These are phyloP conservation scores for Bombardia bombarda DNA, from an alignment of 495 filamentous ascomycete genomes.

Conservation along the genomic window DNA sequence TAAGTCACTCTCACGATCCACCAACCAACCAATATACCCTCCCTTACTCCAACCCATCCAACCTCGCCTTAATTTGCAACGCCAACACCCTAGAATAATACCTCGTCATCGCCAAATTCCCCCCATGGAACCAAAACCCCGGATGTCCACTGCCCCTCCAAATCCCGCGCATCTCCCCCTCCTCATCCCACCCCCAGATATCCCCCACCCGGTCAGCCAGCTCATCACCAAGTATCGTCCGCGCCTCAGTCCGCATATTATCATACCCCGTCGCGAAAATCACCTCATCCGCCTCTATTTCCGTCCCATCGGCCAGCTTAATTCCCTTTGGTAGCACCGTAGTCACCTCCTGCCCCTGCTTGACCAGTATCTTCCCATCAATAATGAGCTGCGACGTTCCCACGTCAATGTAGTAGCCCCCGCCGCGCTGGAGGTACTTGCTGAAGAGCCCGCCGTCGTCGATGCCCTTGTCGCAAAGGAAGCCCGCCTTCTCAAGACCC, in stretches of 20 bases:
- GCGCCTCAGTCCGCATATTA: conserved; percentile 62
- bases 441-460: conserved; percentile 56
- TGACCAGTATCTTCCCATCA: conserved; percentile 69
- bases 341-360: conserved; percentile 59
- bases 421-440: conserved; percentile 72
- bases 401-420: conserved; percentile 79
- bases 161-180: conserved; percentile 67
- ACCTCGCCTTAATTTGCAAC: conserved; percentile 64
- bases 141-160: conserved; percentile 67
- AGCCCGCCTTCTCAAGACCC: conserved; percentile 59
- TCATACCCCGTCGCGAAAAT: conserved; percentile 78
- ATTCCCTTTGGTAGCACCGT: conserved; percentile 54
- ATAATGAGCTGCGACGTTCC: conserved; percentile 64
- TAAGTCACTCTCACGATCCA: too few relatives aligned
- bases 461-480: conserved; percentile 60
- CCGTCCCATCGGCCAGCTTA: conserved; percentile 56
- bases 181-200: conserved; percentile 73
- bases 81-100: conserved; percentile 66
- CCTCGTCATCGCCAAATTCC: conserved; percentile 66
- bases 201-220: conserved; percentile 56
- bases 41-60: conserved; percentile 38
- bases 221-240: conserved; percentile 61
- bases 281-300: conserved; percentile 70
- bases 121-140: conserved; percentile 79
- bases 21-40: too few relatives aligned